Evolutionary conservation across 2,329 filamentous ascomycete genomes (phyloP), one percentile per base, ranked within the genome.

Genomic region (Phoma sp.): DNA sequence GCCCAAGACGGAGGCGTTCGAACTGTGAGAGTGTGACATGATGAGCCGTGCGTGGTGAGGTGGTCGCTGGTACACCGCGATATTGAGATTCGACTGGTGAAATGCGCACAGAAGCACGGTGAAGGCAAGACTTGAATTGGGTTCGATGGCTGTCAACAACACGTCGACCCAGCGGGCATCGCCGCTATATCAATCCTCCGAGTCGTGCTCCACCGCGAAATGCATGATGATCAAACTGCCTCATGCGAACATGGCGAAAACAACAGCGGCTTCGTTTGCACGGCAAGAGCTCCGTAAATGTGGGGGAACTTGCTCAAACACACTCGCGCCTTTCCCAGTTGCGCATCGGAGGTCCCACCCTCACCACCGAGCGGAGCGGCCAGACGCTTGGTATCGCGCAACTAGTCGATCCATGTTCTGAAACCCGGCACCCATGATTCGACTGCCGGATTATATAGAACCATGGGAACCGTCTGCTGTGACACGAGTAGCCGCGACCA

Each of bases 301-400:
- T 69, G 67, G 67, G 65, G 67, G 60, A 63, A 69, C 54, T 61
- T 69, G 67, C 67, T 69, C 67, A 69, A 69, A 65, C 56, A 39
- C 53, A 39, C 65, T 66, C 65, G 60, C 65, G 43, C 65, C 57
- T 59, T 42, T 42, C 23, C 53, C 42, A 2, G 7, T 48, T 53
- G 26, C 30, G 34, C 20, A 23, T 9, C 9, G 32, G 10, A 18
- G 25, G 40, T 29, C 30, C 52, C 52, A 56, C 12, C 29, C 42
- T 58, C 50, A 46, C 47, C 45, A 33, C 34, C 29, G 17, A 36
- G 51, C 45, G 45, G 51, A 47, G 15, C 39, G 47, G 57, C 61
- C 56, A 60, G 60, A 56, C 33, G 32, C 63, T 67, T 64, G 62
- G 60, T 61, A 26, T 32, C 23, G 37, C 42, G 52, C 57, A 53